Base-by-base conservation (phyloP, 129 eudicot genomes). In the Pittosporum tobira region DNA sequence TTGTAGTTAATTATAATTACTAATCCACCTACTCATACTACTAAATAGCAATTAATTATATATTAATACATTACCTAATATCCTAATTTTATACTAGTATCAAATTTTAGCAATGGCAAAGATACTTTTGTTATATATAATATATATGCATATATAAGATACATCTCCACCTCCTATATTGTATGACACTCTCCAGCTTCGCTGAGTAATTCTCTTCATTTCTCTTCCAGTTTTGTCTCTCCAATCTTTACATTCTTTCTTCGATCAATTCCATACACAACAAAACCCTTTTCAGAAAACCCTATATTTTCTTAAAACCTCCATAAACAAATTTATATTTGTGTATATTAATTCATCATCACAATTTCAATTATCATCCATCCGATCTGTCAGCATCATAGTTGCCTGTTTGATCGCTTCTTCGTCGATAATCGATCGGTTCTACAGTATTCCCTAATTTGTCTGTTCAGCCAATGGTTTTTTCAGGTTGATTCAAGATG, bases 401-500 rank as follows among this genome's bases (percentile, higher is more conserved):
- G n/a, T 52, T 53, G 21, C 24, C 59, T 26, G 71, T 59, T 64
- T 48, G 71, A 51, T 69, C 68, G 72, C 12, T 58, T 66, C 20
- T 68, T 3, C 43, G 27, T 1, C 22, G 26, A 50, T 63, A 66
- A 51, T 68, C 76, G 75, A 76, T 74, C 75, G 80, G 36, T 42
- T 71, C 25, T 28, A 22, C 25, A 56, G 45, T 18, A 25, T 12
- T 20, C 25, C 48, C 52, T 21, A 46, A 7, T 62, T 49, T 5
- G 25, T 20, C 4, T 26, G 14, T 64, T 56, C 65, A 47, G 78
- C 71, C 54, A 72, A 81, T 80, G 85, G 60, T 77, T 66, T 66
- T 70, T 43, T 50, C 59, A 51, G 73, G 71, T 58, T 77, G 73
- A 50, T 72, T 68, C 46, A 75, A 71, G 53, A 88, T 88, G 96